Conservation (phyloP, 176 grass and related monocot species). For the Phoenix roebelenii region DNA sequence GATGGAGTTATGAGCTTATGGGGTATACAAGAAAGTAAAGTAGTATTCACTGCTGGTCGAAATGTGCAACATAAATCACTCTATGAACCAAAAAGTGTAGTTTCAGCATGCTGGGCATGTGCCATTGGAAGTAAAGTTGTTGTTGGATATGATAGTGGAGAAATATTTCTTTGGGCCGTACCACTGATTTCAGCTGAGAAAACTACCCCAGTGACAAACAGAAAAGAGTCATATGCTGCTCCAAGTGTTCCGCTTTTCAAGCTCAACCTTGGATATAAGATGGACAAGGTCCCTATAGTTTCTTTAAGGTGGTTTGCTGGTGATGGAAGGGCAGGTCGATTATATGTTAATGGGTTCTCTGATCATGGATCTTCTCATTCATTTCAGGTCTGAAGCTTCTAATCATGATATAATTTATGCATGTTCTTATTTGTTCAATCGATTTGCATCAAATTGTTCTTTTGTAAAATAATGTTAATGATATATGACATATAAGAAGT, state of each 20-base stretch:
- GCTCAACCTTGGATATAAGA: slow-evolving; percentile 87
- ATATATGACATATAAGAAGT: too few relatives aligned
- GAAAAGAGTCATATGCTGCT: slow-evolving; percentile 13
- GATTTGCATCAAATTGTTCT: too few relatives aligned
- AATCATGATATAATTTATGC: slow-evolving; percentile 8
- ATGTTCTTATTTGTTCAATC: background rate
- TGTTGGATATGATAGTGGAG: slow-evolving; percentile 67
- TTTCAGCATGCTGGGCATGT: slow-evolving; percentile 75
- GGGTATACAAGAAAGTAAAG: slow-evolving; percentile 82
- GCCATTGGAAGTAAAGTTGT: slow-evolving; percentile 73
- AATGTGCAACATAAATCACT: slow-evolving; percentile 42
- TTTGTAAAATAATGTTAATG: too few relatives aligned
- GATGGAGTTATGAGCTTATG: slow-evolving; percentile 79
- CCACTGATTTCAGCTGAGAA: slow-evolving; percentile 38
- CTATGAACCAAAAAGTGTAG: slow-evolving; percentile 49
- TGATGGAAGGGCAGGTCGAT: slow-evolving; percentile 48
- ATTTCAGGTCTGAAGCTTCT: slow-evolving; percentile 52
- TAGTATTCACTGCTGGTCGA: slow-evolving; percentile 49
- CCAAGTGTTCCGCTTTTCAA: slow-evolving; percentile 73
- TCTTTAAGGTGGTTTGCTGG: slow-evolving; percentile 52
- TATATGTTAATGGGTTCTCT: slow-evolving; percentile 82
- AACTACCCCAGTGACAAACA: slow-evolving; percentile 21
- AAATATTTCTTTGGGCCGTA: slow-evolving; percentile 73
- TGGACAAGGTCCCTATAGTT: slow-evolving; percentile 70
- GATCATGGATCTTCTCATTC: slow-evolving; percentile 34